Conservation (phyloP, 164 flowering plant species). For the Vitis rupestris region DNA sequence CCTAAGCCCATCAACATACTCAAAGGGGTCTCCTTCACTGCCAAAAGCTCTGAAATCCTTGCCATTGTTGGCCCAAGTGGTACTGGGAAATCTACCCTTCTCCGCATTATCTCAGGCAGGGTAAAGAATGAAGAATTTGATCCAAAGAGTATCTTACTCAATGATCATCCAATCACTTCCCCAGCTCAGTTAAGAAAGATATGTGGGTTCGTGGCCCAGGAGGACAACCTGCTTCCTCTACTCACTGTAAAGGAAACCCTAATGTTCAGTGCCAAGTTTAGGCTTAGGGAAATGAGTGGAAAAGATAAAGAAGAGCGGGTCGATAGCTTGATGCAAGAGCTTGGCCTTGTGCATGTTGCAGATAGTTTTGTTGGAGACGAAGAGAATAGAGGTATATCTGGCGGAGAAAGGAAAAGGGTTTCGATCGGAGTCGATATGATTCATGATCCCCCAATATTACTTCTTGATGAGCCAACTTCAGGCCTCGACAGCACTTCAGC, state of each 20-base stretch:
- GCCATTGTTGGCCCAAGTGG: conserved; percentile 94
- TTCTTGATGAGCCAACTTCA: conserved; percentile 94
- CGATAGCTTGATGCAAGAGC: conserved; percentile 66
- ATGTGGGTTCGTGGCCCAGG: conserved; percentile 90
- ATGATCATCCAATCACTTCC: conserved; percentile 36
- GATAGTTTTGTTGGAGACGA: conserved; percentile 80
- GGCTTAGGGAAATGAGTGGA: conserved; percentile 45
- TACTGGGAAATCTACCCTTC: conserved; percentile 84
- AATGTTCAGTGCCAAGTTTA: conserved; percentile 73
- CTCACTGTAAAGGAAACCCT: conserved; percentile 90
- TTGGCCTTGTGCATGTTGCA: conserved; percentile 66
- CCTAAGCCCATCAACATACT: conserved; percentile 50
- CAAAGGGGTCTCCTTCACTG: conserved; percentile 67
- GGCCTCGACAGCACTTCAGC: conserved; percentile 91
- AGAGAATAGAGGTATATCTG: conserved; percentile 82
- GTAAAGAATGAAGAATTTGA: conserved; percentile 42
- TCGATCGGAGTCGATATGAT: conserved; percentile 89
- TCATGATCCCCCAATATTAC: conserved; percentile 71
- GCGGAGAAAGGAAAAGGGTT: conserved; percentile 87
- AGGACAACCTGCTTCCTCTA: conserved; percentile 75
- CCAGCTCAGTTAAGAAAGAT: conserved; percentile 55
- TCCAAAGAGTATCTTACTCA: conserved; percentile 45
- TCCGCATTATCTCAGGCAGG: conserved; percentile 71
- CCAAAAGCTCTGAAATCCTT: conserved; percentile 61
- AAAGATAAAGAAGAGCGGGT: conserved; percentile 58